Base-by-base conservation (phyloP, 2,329 filamentous ascomycete genomes). In the Aspergillus jensenii region DNA sequence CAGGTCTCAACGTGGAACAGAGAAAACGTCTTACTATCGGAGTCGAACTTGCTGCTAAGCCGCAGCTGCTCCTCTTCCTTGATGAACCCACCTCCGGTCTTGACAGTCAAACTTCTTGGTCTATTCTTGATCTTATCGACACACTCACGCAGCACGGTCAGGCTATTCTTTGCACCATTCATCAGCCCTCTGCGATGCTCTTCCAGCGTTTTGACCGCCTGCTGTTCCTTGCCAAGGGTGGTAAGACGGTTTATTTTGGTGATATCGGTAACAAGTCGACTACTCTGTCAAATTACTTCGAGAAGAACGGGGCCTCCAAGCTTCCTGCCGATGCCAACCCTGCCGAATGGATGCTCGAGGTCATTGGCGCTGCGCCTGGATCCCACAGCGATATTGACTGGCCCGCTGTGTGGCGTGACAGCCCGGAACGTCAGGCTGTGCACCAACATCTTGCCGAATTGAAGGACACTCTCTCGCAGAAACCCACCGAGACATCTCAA, bases 61-160 rank as follows among this genome's bases (percentile, higher is more conserved):
- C 93, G 6, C 87, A 91, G 41, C 82, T 97, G 52, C 82, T 97
- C 60, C 85, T 97, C 47, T 97, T 97, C 79, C 86, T 97, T 40
- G 93, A 98, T 68, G 93, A 98, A 75, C 93, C 93, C 14, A 97
- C 93, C 3, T 96, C 92, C 27, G 93, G 93, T 80, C 86, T 97
- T 19, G 93, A 97, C 75, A 91, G 87, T 69, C 92, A 96, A 74
- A 96, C 93, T 1, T 93, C 92, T 0, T 97, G 91, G 91, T 90
- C 91, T 62, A 96, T 97, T 71, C 83, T 92, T 46, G 88, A 91
- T 72, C 84, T 97, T 11, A 84, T 98, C 41, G 89, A 96, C 75
- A 96, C 96, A 76, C 82, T 97, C 35, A 91, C 91, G 67, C 90
- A 93, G 74, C 89, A 87, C 62, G 93, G 93, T 15, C 91, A 96